A percentile compares a stretch with the other conserved stretches of the same genome.
Evolutionary conservation across 768 basidiomycete genomes (phyloP).

Genomic region (Ephemerocybe angulata): DNA sequence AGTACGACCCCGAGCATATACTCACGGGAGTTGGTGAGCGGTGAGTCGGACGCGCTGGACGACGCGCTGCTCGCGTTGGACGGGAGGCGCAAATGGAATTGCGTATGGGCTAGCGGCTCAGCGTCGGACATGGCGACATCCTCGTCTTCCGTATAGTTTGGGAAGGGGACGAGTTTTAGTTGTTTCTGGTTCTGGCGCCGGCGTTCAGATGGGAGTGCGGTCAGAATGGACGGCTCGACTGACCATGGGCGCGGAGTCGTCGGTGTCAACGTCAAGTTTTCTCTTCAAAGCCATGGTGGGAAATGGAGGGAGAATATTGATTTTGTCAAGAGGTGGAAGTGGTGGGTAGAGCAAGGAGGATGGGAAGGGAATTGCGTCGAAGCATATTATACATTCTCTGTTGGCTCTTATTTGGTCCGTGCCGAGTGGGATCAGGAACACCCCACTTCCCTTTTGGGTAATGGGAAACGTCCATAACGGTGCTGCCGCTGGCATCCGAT

Average conservation of each 20-base stretch:
- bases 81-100: constrained; percentile 59
- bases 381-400: constrained; percentile 24
- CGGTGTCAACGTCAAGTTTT: constrained; percentile 61
- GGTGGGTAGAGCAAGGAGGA: constrained; percentile 8
- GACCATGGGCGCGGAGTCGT: constrained; percentile 52
- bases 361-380: constrained; percentile 6
- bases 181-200: constrained; percentile 57
- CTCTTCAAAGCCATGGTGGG: constrained; percentile 66
- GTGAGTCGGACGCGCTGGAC: constrained; percentile 47
- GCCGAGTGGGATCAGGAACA: neutral
- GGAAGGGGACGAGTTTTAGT: constrained; percentile 72
- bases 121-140: constrained; percentile 74
- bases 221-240: constrained; percentile 16
- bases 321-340: constrained; percentile 16
- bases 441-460: neutral
- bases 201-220: constrained; percentile 19
- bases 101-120: constrained; percentile 50
- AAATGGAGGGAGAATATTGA: constrained; percentile 10
- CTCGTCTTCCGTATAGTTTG: constrained; percentile 55
- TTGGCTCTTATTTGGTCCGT: constrained; percentile 21
- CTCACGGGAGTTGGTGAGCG: constrained; percentile 47
- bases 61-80: constrained; percentile 64
- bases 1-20: constrained; percentile 9
- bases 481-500: constrained; percentile 1
- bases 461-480: neutral